Evolutionary conservation across 2,329 filamentous ascomycete genomes (phyloP).

Genomic region (Ophiocordyceps polyrhachis-furcata): DNA sequence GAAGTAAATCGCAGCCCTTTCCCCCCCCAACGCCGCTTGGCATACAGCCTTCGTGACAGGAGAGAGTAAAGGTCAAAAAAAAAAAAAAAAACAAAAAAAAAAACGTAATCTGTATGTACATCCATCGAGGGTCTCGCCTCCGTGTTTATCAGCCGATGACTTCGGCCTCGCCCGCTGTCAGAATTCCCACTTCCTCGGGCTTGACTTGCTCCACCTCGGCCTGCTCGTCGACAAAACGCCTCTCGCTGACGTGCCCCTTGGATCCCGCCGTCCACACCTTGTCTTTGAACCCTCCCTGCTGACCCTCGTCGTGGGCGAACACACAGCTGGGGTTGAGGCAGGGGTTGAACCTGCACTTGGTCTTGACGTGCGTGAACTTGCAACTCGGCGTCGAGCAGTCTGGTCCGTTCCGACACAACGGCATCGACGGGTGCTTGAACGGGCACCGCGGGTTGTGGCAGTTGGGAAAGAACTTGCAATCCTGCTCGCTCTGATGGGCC

Average conservation of each 20-base stretch:
- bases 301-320: slow-evolving; percentile 82
- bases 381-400: slow-evolving; percentile 69
- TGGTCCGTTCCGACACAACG: slow-evolving; percentile 76
- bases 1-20: neutral
- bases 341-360: slow-evolving; percentile 76
- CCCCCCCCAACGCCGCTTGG: neutral
- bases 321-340: slow-evolving; percentile 78
- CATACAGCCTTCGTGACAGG: neutral
- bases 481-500: slow-evolving; percentile 63
- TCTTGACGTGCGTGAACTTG: slow-evolving; percentile 76
- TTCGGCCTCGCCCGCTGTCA: slow-evolving; percentile 20
- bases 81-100: neutral
- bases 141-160: slow-evolving; percentile 11
- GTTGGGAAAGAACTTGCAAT: slow-evolving; percentile 84
- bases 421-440: slow-evolving; percentile 77
- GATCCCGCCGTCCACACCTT: slow-evolving; percentile 70
- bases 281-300: slow-evolving; percentile 67
- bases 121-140: neutral
- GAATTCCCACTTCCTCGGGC: slow-evolving; percentile 23
- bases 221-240: slow-evolving; percentile 65
- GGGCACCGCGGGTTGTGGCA: slow-evolving; percentile 76
- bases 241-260: slow-evolving; percentile 58
- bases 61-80: neutral
- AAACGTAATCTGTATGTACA: neutral
- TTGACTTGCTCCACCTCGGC: slow-evolving; percentile 55